Conservation (phyloP, 345 rosid genomes). For the Fremontodendron californicum region DNA sequence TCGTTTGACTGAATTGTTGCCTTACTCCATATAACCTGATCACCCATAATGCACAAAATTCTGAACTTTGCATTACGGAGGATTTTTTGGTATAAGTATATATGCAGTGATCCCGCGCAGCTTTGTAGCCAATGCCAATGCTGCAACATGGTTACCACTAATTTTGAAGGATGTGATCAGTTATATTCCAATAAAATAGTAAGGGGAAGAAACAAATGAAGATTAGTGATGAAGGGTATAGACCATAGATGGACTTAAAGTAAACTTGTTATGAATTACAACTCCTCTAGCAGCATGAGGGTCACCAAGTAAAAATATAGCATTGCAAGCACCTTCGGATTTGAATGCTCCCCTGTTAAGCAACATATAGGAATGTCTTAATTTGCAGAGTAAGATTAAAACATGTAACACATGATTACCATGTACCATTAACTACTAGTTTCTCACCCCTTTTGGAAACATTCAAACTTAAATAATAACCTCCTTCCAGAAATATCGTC, state of each 20-base stretch:
- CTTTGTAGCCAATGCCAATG: constrained; percentile 87
- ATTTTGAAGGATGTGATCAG: constrained; percentile 24
- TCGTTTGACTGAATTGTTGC: constrained; percentile 65
- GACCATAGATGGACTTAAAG: neutral
- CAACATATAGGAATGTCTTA: neutral
- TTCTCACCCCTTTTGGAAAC: constrained; percentile 85
- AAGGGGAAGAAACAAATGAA: neutral
- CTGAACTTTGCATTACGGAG: constrained; percentile 85
- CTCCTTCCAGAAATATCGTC: constrained; percentile 55
- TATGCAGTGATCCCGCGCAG: constrained; percentile 64
- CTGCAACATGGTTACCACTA: constrained; percentile 97
- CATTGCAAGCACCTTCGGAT: constrained; percentile 93
- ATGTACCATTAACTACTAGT: constrained; percentile 2
- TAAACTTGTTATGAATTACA: constrained; percentile 88
- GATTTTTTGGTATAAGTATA: constrained; percentile 75
- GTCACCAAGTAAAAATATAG: constrained; percentile 57
- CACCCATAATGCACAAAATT: constrained; percentile 80
- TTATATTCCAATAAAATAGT: neutral
- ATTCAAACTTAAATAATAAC: constrained; percentile 82
- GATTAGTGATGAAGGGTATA: neutral
- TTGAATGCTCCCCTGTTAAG: constrained; percentile 80
- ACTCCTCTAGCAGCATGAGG: constrained; percentile 77
- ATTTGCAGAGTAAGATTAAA: neutral
- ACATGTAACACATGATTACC: neutral
- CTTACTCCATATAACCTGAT: constrained; percentile 73